Evolutionary conservation across 148 eudicot species (phyloP).

Genomic region (Rhododendron molle): DNA sequence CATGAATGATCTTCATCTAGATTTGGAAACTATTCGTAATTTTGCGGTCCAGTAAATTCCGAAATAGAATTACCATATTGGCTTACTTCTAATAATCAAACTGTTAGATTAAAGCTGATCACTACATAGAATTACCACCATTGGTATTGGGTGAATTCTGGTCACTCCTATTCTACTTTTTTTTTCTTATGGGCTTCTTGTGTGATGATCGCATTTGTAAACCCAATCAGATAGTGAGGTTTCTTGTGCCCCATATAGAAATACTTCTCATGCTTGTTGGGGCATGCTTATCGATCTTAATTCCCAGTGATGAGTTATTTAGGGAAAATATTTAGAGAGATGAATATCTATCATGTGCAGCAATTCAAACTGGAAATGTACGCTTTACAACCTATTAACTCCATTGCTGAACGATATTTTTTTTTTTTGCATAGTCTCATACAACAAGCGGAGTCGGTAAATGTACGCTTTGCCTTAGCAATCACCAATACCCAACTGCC

Average conservation of each 20-base stretch:
- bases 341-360: background rate
- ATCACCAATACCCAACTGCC: constrained; percentile 90
- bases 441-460: constrained; percentile 58
- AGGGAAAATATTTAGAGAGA: background rate
- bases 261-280: background rate
- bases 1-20: background rate
- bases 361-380: background rate
- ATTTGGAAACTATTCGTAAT: background rate
- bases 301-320: background rate
- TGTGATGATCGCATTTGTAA: background rate
- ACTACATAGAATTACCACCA: background rate
- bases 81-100: background rate
- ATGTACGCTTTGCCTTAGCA: constrained; percentile 93
- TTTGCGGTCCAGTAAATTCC: background rate
- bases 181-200: background rate
- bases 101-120: background rate
- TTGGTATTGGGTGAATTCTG: background rate
- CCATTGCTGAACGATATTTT: background rate
- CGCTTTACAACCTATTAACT: background rate
- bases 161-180: background rate
- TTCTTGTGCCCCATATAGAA: background rate
- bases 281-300: background rate
- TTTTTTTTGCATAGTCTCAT: constrained; percentile 42
- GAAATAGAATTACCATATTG: background rate
- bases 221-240: background rate